Base-by-base conservation (phyloP, 140 eudicot species). In the Senecio squalidus region DNA sequence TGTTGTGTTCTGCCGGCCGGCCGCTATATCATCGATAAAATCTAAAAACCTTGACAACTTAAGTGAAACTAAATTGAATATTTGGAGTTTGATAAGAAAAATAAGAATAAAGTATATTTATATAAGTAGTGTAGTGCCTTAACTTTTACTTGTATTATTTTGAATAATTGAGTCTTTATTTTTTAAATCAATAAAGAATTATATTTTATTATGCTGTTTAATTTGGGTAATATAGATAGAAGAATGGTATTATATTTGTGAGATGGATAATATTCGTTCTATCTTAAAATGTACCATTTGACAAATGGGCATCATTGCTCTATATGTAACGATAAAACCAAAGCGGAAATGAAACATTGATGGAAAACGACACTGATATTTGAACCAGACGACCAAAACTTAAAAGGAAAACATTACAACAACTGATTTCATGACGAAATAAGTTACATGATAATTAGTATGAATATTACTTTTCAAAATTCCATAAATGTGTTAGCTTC, bases 1-100 rank as follows among this genome's bases (percentile, higher is more conserved):
- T 47, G 46, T 25, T 13, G 26, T 14, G 10, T 68, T 21, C 18
- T 13, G 54, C 67, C 59, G 74, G 68, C 74, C 60, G 67, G 60
- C 67, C 40, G 15, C 38, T 13, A 29, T 34, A 47, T 67, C 64
- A 55, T 11, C 5, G 24, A 25, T 41, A 36, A 36, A 9, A 36
- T 0, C 30, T 36, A 2, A 13, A 55, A 29, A 55, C 6, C 50
- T 23, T 29, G 44, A 36, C 67, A 58, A 3, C 53, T 46, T 52
- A 10, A 17, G 22, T 21, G 52, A 21, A 27, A 22, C 21, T 48
- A 28, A 57, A 10, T 17, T 15, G 24, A 23, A 46, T 46, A 30
- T 30, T 9, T 58, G 29, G 48, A 14, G 46, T 20, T 31, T 31
- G 11, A 5, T 4, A 38, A 57, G 33, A 14, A 7, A 39, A 14